These are phyloP conservation scores for Coniophora puteana DNA, from an alignment of 1,284 basidiomycete genomes.

Conservation along the genomic window DNA sequence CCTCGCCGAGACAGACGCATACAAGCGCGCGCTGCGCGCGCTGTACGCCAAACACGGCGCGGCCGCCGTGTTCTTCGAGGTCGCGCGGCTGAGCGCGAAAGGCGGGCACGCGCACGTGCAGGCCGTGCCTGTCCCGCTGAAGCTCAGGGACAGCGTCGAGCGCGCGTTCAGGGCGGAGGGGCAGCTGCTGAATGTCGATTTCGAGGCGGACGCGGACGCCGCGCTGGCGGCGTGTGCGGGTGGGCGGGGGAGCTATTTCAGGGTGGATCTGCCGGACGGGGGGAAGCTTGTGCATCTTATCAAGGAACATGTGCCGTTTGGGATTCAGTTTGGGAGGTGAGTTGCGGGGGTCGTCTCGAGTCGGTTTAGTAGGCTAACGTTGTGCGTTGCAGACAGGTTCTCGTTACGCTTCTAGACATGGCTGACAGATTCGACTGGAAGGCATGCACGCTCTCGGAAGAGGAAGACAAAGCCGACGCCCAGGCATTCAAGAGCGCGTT, in stretches of 20 bases:
- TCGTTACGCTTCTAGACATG: slow-evolving; percentile 70
- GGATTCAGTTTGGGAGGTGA: slow-evolving; percentile 90
- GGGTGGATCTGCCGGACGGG: slow-evolving; percentile 87
- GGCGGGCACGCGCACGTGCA: slow-evolving; percentile 96
- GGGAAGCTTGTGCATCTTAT: slow-evolving; percentile 82
- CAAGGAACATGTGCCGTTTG: slow-evolving; percentile 74
- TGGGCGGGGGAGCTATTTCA: slow-evolving; percentile 76
- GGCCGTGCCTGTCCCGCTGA: slow-evolving; percentile 75
- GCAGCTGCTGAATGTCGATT: slow-evolving; percentile 56
- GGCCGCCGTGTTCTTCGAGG: slow-evolving; percentile 80
- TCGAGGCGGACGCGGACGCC: slow-evolving; percentile 63
- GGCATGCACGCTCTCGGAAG: slow-evolving; percentile 73
- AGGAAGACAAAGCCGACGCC: slow-evolving; percentile 80
- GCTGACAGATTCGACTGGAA: slow-evolving; percentile 90
- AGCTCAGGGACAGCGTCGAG: slow-evolving; percentile 60
- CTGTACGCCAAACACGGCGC: slow-evolving; percentile 72
- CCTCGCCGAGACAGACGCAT: slow-evolving; percentile 78
- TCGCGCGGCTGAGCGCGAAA: slow-evolving; percentile 77
- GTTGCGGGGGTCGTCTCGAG: slow-evolving; percentile 22
- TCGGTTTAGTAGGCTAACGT: slow-evolving; percentile 5
- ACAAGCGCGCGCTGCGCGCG: slow-evolving; percentile 70
- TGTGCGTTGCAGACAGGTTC: slow-evolving; percentile 56
- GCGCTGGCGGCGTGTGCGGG: slow-evolving; percentile 53
- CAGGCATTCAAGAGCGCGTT: slow-evolving; percentile 82
- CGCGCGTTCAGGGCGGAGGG: slow-evolving; percentile 70